Evolutionary conservation across 1,139 yeast species (phyloP).

Genomic region (Geotrichum cucujoidarum): DNA sequence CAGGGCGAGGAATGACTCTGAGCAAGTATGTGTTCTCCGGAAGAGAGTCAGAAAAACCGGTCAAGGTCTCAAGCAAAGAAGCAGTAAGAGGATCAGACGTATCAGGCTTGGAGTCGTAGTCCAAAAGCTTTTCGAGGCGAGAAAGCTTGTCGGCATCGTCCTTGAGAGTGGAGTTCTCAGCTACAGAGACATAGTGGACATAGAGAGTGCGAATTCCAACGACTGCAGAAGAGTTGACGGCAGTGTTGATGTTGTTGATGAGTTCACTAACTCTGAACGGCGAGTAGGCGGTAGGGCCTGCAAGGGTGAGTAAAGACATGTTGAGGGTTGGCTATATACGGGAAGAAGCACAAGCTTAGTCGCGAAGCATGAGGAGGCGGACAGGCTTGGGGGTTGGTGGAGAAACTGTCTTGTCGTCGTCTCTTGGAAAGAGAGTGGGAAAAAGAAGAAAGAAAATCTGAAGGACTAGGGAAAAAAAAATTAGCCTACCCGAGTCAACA

Average conservation of each 20-base stretch:
- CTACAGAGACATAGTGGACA: slow-evolving; percentile 74
- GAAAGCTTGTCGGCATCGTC: slow-evolving; percentile 42
- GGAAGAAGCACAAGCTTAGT: background rate
- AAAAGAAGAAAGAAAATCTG: slow-evolving; percentile 4
- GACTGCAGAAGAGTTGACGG: slow-evolving; percentile 61
- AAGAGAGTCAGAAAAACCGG: slow-evolving; percentile 30
- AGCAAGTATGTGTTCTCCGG: slow-evolving; percentile 56
- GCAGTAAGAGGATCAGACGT: slow-evolving; percentile 45
- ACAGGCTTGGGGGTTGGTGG: background rate
- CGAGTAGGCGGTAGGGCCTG: slow-evolving; percentile 91
- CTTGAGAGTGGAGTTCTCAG: slow-evolving; percentile 33
- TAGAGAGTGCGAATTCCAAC: slow-evolving; percentile 67
- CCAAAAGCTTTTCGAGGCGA: slow-evolving; percentile 54
- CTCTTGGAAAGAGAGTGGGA: slow-evolving; percentile 8
- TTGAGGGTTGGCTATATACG: background rate
- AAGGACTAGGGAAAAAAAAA: background rate
- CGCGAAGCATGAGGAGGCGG: background rate
- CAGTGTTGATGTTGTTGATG: slow-evolving; percentile 65
- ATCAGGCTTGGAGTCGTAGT: slow-evolving; percentile 70
- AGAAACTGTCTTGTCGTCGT: background rate
- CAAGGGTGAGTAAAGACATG: slow-evolving; percentile 50
- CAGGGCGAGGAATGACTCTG: slow-evolving; percentile 84
- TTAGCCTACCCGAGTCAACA: background rate
- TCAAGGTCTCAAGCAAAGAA: slow-evolving; percentile 42
- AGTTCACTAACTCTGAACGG: slow-evolving; percentile 74